Evolutionary conservation across 257 asterid genomes (phyloP), one percentile per base, ranked within the genome.

Genomic region (Nicotiana benthamiana): DNA sequence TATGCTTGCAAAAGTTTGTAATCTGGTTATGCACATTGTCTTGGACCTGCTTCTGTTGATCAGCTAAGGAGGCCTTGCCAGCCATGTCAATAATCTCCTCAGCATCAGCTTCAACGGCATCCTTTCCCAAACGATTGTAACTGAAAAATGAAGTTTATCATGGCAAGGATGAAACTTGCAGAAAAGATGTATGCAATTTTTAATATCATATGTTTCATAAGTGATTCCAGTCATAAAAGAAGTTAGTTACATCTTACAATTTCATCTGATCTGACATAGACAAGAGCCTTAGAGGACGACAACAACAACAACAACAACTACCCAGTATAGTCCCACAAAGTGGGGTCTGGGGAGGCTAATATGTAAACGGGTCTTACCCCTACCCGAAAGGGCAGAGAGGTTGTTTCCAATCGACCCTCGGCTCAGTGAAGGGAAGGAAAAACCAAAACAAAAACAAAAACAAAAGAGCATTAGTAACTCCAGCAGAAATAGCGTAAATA

Each of bases 31-130:
- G 99, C 61, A 93, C 87, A 84, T 95, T 93, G 83, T 95, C 98
- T 84, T 95, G 97, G 87, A 95, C 98, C 84, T 86, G 96, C 86
- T 87, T 89, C 85, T 95, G 94, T 83, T 93, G 98, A 83, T 95
- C 97, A 60, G 63, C 83, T 52, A 88, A 78, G 76, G 97, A 84
- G 75, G 97, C 96, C 75, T 88, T 87, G 76, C 85, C 87, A 68
- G 95, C 97, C 93, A 93, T 81, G 82, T 90, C 91, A 80, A 95
- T 92, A 63, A 95, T 93, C 89, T 91, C 96, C 22, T 95, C 97
- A 13, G 91, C 96, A 88, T 95, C 99, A 64, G 93, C 87, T 85
- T 90, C 96, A 18, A 66, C 85, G 40, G 94, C 99, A 86, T 91
- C 85, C 84, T 87, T 91, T 54, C 98, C 98, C 90, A 95, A 75